A percentile compares a stretch with the other conserved stretches of the same genome.
These are phyloP conservation scores for Sphaerulina vaccinii DNA, from an alignment of 2,329 filamentous ascomycete genomes.

Conservation along the genomic window DNA sequence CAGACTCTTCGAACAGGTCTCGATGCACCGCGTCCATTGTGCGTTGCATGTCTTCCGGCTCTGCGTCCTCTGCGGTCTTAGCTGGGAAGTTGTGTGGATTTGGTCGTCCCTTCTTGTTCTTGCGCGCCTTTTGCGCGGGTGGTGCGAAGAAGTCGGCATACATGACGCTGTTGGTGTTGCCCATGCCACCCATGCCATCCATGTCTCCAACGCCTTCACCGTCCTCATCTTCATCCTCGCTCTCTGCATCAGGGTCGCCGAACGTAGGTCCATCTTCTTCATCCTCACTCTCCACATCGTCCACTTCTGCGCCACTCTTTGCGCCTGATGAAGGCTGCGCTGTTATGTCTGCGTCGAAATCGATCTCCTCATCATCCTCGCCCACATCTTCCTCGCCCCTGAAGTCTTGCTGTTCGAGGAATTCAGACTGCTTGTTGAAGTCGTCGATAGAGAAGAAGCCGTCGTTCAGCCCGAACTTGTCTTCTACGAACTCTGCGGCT, in stretches of 20 bases:
- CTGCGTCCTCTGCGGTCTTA: conserved; percentile 39
- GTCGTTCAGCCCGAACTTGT: conserved; percentile 86
- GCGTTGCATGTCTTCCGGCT: conserved; percentile 69
- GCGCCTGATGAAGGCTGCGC: conserved; percentile 38
- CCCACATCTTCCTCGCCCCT: conserved; percentile 72
- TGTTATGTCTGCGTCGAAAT: conserved; percentile 81
- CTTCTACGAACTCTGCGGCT: conserved; percentile 61
- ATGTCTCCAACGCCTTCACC: conserved; percentile 57
- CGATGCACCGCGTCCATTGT: conserved; percentile 84
- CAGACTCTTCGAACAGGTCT: conserved; percentile 84
- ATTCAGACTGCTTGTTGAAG: conserved; percentile 92
- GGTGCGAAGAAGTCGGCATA: conserved; percentile 94
- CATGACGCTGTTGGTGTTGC: conserved; percentile 83
- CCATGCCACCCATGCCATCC: conserved; percentile 53
- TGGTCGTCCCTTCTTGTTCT: conserved; percentile 55
- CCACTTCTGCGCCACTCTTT: conserved; percentile 34
- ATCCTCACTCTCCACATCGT: conserved; percentile 54
- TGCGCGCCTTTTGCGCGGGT: conserved; percentile 67
- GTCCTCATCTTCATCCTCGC: conserved; percentile 61
- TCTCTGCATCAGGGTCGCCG: conserved; percentile 71
- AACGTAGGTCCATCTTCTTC: conserved; percentile 82
- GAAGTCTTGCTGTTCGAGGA: conserved; percentile 81
- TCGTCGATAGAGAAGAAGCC: conserved; percentile 97
- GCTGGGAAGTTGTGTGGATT: conserved; percentile 53
- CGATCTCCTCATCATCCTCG: conserved; percentile 79